Evolutionary conservation across 345 rosid species (phyloP).

Genomic region (Theobroma cacao): DNA sequence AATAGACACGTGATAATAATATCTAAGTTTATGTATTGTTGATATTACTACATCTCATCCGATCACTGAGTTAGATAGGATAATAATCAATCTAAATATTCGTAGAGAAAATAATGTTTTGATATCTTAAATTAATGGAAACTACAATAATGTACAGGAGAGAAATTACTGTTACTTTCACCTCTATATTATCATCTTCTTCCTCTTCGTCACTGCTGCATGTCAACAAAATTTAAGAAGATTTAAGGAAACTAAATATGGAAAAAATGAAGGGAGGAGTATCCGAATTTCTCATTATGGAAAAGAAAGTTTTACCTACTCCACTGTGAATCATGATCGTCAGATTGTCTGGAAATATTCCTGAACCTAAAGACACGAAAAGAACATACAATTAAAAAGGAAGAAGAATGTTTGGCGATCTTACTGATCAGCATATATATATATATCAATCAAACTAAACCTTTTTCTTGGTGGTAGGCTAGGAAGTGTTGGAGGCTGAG

Average conservation of each 20-base stretch:
- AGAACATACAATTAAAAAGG: neutral
- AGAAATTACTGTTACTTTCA: neutral
- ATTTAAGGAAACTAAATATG: neutral
- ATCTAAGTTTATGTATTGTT: too few relatives aligned
- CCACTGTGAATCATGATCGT: neutral
- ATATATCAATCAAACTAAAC: neutral
- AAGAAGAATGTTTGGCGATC: neutral
- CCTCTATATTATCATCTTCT: neutral
- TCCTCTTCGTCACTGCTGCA: neutral
- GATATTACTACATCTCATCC: too few relatives aligned
- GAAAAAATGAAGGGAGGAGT: neutral
- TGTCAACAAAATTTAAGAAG: neutral
- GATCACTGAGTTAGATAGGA: too few relatives aligned
- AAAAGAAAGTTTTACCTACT: neutral
- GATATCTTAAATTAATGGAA: neutral
- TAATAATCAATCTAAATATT: too few relatives aligned
- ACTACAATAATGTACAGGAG: neutral
- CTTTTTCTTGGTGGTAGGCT: neutral
- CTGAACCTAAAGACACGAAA: neutral
- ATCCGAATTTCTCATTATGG: neutral
- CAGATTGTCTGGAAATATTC: neutral
- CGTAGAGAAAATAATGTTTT: neutral
- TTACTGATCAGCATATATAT: too few relatives aligned
- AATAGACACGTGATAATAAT: neutral
- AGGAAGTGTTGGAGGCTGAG: neutral